A percentile compares a stretch with the other conserved stretches of the same genome.
These are phyloP conservation scores for Boletus speciosus DNA, from an alignment of 768 basidiomycete species.

Conservation along the genomic window DNA sequence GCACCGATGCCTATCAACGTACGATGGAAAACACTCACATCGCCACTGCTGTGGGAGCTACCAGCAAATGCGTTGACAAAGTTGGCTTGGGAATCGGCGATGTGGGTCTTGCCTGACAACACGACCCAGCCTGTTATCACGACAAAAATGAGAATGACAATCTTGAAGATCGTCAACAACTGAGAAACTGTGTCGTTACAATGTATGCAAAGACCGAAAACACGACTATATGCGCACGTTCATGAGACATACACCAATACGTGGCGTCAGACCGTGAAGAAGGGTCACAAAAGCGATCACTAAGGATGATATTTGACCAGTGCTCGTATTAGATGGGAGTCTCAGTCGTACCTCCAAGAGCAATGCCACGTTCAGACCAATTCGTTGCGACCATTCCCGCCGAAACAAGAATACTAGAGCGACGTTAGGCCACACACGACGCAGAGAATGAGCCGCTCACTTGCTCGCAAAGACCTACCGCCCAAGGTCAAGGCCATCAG, in stretches of 20 bases:
- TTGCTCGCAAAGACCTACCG: slow-evolving; percentile 35
- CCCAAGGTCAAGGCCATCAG: neutral
- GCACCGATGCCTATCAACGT: neutral
- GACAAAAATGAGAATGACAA: slow-evolving; percentile 50
- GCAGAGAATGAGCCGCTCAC: slow-evolving; percentile 8
- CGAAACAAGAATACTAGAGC: slow-evolving; percentile 45
- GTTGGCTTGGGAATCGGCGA: slow-evolving; percentile 53
- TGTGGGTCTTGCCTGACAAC: slow-evolving; percentile 52
- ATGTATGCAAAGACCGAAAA: neutral
- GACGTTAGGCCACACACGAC: neutral
- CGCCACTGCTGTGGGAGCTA: slow-evolving; percentile 50
- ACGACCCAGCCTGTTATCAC: slow-evolving; percentile 60
- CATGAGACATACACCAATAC: slow-evolving; percentile 47
- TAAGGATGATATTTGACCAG: slow-evolving; percentile 13
- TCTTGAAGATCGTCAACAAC: slow-evolving; percentile 54
- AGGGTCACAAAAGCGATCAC: slow-evolving; percentile 49
- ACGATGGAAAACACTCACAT: slow-evolving; percentile 26
- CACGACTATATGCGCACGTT: slow-evolving; percentile 38
- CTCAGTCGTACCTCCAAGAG: slow-evolving; percentile 43
- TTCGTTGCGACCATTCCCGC: slow-evolving; percentile 37
- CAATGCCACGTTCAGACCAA: slow-evolving; percentile 59
- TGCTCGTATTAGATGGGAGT: neutral
- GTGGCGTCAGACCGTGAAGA: slow-evolving; percentile 51
- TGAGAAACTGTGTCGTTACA: slow-evolving; percentile 11
- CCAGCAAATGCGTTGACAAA: slow-evolving; percentile 57